Evolutionary conservation across 2,329 filamentous ascomycete species (phyloP).

Genomic region (Neophaeococcomyces mojaviensis): DNA sequence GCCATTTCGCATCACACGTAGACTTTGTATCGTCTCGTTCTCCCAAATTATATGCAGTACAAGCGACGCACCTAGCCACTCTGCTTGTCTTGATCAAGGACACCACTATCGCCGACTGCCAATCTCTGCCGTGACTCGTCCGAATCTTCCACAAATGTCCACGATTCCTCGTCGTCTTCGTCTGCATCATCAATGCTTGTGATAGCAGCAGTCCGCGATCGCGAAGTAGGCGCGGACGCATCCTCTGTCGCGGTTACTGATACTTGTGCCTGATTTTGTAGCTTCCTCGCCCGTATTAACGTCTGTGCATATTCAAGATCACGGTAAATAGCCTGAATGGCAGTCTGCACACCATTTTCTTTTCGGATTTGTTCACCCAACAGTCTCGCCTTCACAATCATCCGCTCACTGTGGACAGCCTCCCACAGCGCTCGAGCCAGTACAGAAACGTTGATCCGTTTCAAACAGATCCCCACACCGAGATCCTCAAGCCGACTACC

Average conservation of each 20-base stretch:
- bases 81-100: background rate
- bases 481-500: conserved; percentile 83
- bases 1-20: no score
- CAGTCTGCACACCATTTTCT: conserved; percentile 82
- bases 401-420: conserved; percentile 78
- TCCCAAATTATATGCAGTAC: background rate
- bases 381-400: conserved; percentile 77
- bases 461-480: conserved; percentile 82
- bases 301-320: conserved; percentile 88
- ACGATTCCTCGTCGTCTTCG: conserved; percentile 71
- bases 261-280: conserved; percentile 22
- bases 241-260: conserved; percentile 19
- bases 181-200: conserved; percentile 22
- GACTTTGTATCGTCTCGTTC: background rate
- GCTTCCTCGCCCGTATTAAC: conserved; percentile 58
- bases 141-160: conserved; percentile 73
- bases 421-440: conserved; percentile 87
- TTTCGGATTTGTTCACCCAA: conserved; percentile 81
- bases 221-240: conserved; percentile 29
- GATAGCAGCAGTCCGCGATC: conserved; percentile 9
- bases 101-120: background rate
- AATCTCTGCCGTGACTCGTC: conserved; percentile 1
- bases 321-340: conserved; percentile 87
- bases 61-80: conserved; percentile 1
- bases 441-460: conserved; percentile 77